Base-by-base conservation (phyloP, 495 filamentous ascomycete genomes). In the Aspergillus cristatus region DNA sequence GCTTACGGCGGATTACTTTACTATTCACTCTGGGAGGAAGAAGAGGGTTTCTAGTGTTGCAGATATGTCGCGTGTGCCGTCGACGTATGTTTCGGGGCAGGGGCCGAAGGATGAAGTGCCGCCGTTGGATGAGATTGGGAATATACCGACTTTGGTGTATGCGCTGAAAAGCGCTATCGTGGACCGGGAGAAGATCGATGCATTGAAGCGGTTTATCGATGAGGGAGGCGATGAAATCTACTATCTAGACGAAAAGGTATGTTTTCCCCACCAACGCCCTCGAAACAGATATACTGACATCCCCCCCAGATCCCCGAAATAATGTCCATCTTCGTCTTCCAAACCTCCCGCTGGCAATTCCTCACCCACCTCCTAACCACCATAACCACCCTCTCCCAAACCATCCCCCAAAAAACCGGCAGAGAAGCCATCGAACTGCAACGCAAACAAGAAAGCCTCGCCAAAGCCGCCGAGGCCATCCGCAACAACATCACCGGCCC, bases 131-230 rank as follows among this genome's bases (percentile, higher is more conserved):
- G 74, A 81, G 28, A 82, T 93, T 34, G 60, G 57, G 8, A 71
- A 86, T 53, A 75, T 88, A 3, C 73, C 71, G 1, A 65, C 68
- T 7, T 66, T 95, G 28, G 68, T 90, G 63, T 46, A 48, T 24
- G 70, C 71, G 2, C 53, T 97, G 37, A 79, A 78, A 43, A 57
- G 55, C 34, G 74, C 79, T 1, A 68, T 82, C 1, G 83, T 99
- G 32, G 93, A 99, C 52, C 72, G 93, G 8, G 88, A 97, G 63
- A 96, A 86, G 61, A 75, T 90, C 35, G 79, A 87, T 41, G 82
- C 77, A 0, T 67, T 96, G 18, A 75, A 76, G 40, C 81, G 69
- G 37, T 99, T 96, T 55, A 57, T 95, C 3, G 62, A 77, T n/a
- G 68, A 88, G 20, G 84, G 78, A 15, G 79, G 80, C 3, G 84